Conservation (phyloP, 225 moss, liverwort and hornwort genomes). For the Ulota crispa region DNA sequence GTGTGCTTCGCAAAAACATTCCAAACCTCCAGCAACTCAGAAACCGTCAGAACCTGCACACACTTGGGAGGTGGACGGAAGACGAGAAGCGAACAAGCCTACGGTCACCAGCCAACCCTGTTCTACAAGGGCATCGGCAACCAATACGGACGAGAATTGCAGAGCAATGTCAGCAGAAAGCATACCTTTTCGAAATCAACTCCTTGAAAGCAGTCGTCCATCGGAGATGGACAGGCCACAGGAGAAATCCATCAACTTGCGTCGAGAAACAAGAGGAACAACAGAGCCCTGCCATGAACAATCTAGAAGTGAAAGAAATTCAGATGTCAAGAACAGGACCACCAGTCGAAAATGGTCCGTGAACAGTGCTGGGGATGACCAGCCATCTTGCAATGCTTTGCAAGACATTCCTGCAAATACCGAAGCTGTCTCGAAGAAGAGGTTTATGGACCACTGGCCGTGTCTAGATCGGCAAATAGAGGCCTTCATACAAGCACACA, state of each 20-base stretch:
- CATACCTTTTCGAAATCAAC: background rate
- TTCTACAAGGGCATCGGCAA: background rate
- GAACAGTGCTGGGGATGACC: constrained; percentile 9
- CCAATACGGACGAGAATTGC: background rate
- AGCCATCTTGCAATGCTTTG: background rate
- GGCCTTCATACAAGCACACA: constrained; percentile 44
- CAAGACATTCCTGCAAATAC: constrained; percentile 2
- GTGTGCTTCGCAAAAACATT: constrained; percentile 17
- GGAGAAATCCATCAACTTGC: constrained; percentile 19
- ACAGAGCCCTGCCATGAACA: background rate
- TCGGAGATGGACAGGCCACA: constrained; percentile 10
- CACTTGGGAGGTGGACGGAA: background rate
- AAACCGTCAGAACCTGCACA: constrained; percentile 1
- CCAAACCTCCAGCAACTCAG: background rate
- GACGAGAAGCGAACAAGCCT: constrained; percentile 3
- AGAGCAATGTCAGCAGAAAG: constrained; percentile 19
- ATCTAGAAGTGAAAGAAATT: background rate
- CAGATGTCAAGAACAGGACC: constrained; percentile 6
- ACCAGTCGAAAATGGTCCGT: background rate
- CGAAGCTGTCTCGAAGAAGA: constrained; percentile 28
- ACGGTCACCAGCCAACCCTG: background rate
- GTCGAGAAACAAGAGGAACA: constrained; percentile 16
- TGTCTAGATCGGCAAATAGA: constrained; percentile 51
- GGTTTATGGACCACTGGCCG: constrained; percentile 37
- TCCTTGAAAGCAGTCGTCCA: background rate